Evolutionary conservation across 306 rosid genomes (phyloP).

Genomic region (Parietaria judaica): DNA sequence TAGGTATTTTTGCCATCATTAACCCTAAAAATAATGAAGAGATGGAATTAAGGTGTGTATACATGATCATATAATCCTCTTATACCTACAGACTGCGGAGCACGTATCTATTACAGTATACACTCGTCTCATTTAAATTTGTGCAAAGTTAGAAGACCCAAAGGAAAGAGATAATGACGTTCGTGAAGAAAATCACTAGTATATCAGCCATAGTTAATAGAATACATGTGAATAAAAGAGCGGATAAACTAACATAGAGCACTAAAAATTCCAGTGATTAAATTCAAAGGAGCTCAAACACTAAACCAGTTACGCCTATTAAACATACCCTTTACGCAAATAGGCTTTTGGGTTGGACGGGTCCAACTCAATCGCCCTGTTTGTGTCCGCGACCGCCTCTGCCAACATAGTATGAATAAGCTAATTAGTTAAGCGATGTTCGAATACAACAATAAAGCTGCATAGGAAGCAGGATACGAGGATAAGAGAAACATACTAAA

Average conservation of each 20-base stretch:
- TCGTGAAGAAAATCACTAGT: not conserved
- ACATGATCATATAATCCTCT: too few species aligned
- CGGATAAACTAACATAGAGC: not conserved
- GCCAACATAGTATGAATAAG: conserved; percentile 16
- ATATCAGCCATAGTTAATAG: not conserved
- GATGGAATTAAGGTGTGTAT: too few species aligned
- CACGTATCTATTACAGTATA: not conserved
- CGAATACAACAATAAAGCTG: too few species aligned
- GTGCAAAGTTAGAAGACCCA: too few species aligned
- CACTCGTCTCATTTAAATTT: not conserved
- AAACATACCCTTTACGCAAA: conserved; percentile 69
- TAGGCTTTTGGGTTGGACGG: conserved; percentile 54
- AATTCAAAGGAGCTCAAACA: conserved; percentile 1
- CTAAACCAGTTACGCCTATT: not conserved
- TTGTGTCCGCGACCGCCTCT: conserved; percentile 86
- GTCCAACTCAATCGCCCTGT: conserved; percentile 71
- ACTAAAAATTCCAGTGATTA: not conserved
- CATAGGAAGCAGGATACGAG: not conserved
- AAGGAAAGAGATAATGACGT: not conserved
- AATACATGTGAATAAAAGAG: not conserved
- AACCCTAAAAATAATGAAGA: too few species aligned
- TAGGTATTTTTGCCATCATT: too few species aligned
- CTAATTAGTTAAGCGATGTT: too few species aligned
- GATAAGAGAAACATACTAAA: not conserved
- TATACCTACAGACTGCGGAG: not conserved